Conservation (phyloP, 768 basidiomycete species). For the Suillus decipiens region DNA sequence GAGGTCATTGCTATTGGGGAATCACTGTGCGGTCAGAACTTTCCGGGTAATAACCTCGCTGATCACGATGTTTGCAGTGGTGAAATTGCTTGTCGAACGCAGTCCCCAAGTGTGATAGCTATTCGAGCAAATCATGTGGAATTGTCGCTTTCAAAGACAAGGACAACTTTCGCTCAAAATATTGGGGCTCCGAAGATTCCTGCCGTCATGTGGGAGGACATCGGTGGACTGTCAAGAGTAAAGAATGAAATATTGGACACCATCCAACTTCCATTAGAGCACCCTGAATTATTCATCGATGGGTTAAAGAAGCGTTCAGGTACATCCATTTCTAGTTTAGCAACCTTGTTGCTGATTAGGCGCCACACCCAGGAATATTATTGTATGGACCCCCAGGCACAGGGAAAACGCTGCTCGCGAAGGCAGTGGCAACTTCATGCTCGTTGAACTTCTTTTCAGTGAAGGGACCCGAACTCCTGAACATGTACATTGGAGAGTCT, state of each 20-base stretch:
- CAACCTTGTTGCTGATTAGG: conserved; percentile 6
- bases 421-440: conserved; percentile 94
- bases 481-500: conserved; percentile 99
- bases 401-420: conserved; percentile 92
- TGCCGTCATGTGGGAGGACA: conserved; percentile 94
- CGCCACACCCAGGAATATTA: conserved; percentile 62
- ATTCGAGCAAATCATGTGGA: conserved; percentile 63
- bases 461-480: conserved; percentile 92
- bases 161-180: conserved; percentile 81
- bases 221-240: conserved; percentile 86
- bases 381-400: conserved; percentile 96
- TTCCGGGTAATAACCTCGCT: background rate
- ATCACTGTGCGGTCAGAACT: conserved; percentile 15
- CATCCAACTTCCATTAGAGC: conserved; percentile 87
- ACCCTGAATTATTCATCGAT: conserved; percentile 86
- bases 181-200: conserved; percentile 99
- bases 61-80: background rate
- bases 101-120: background rate
- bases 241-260: conserved; percentile 96
- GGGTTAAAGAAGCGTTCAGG: conserved; percentile 97
- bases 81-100: background rate
- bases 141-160: conserved; percentile 65
- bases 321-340: conserved; percentile 27
- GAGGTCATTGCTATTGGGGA: conserved; percentile 43
- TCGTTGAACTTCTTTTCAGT: conserved; percentile 97